A percentile compares a stretch with the other conserved stretches of the same genome.
phyloP scores from a whole-genome alignment of 1,139 yeast genomes.

The Kurtzmaniella quercitrusa region DNA sequence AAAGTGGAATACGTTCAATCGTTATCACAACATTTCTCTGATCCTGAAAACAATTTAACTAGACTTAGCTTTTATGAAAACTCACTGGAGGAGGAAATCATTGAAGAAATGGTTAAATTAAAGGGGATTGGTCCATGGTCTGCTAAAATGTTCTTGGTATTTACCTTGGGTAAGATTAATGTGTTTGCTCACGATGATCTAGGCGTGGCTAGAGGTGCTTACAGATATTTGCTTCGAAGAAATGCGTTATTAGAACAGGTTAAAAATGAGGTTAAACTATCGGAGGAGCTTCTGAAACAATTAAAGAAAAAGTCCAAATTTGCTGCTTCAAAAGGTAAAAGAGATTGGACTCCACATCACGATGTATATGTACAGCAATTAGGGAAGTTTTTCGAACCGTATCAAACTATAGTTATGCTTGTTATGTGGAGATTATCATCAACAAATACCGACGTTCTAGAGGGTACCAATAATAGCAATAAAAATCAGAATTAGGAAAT shows the following conservation, averaged over 20 bases:
- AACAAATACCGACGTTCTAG: constrained; percentile 52
- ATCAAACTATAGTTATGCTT: constrained; percentile 65
- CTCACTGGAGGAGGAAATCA: constrained; percentile 43
- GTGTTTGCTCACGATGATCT: constrained; percentile 77
- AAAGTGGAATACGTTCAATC: constrained; percentile 65
- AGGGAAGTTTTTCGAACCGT: constrained; percentile 62
- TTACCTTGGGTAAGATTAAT: constrained; percentile 62
- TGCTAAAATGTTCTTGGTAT: constrained; percentile 80
- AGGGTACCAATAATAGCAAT: constrained; percentile 11
- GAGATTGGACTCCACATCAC: constrained; percentile 60
- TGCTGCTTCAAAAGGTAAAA: constrained; percentile 34
- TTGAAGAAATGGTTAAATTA: constrained; percentile 51
- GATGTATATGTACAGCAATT: constrained; percentile 54
- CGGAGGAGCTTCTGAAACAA: constrained; percentile 25
- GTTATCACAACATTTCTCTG: constrained; percentile 54
- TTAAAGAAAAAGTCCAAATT: constrained; percentile 36
- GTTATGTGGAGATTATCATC: constrained; percentile 68
- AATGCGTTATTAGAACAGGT: constrained; percentile 47
- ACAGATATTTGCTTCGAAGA: constrained; percentile 55
- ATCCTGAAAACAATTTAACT: constrained; percentile 33
- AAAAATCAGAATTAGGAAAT: constrained; percentile 2
- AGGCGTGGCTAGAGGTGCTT: constrained; percentile 80
- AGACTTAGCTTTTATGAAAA: constrained; percentile 33
- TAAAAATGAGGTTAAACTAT: constrained; percentile 25
- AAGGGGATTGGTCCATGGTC: constrained; percentile 92